Evolutionary conservation across 2,329 filamentous ascomycete genomes (phyloP).

Genomic region (Fusarium incarnatum): DNA sequence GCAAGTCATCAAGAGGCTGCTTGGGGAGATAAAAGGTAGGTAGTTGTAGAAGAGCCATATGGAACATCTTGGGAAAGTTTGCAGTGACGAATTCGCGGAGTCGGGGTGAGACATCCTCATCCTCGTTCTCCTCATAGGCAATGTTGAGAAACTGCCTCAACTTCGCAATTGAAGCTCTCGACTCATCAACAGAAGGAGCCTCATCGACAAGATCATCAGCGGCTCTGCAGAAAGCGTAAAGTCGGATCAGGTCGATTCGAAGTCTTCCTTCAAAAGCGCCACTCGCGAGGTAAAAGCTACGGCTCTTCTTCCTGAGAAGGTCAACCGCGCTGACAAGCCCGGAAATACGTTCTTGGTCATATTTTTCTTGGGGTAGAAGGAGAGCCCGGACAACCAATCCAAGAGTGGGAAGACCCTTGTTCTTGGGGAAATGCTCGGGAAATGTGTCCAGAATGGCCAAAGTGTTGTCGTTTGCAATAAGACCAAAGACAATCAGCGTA

Average conservation of each 20-base stretch:
- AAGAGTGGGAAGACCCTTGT: constrained; percentile 60
- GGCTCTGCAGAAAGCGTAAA: constrained; percentile 80
- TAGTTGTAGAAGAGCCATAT: constrained; percentile 68
- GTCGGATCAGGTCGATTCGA: constrained; percentile 73
- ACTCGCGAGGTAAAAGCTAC: constrained; percentile 80
- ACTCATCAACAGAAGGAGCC: constrained; percentile 63
- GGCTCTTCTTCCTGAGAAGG: constrained; percentile 72
- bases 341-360: constrained; percentile 67
- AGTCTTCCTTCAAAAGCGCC: constrained; percentile 75
- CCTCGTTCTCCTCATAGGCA: constrained; percentile 40
- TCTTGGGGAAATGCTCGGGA: constrained; percentile 65
- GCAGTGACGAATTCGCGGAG: constrained; percentile 54
- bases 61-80: constrained; percentile 64
- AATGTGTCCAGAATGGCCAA: constrained; percentile 74
- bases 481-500: constrained; percentile 74
- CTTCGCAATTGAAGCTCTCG: constrained; percentile 68
- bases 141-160: constrained; percentile 68
- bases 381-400: constrained; percentile 65
- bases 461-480: constrained; percentile 76
- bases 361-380: constrained; percentile 57
- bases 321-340: constrained; percentile 70
- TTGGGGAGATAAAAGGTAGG: constrained; percentile 67
- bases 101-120: background rate
- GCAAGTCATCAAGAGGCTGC: constrained; percentile 70
- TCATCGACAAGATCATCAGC: constrained; percentile 80